Evolutionary conservation across 129 eudicot genomes (phyloP).

Genomic region (Flaveria ramosissima): DNA sequence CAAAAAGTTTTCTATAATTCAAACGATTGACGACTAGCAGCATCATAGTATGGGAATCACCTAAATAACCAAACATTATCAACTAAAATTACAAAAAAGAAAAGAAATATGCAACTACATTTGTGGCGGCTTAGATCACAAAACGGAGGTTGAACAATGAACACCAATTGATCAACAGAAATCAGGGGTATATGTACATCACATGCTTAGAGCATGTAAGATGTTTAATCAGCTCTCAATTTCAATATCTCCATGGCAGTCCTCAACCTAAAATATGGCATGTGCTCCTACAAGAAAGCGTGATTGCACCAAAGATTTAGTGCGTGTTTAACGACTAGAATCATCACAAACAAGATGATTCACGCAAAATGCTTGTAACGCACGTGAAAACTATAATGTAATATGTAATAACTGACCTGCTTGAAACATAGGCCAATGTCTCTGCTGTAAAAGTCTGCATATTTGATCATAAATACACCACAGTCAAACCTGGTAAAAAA

Average conservation of each 20-base stretch:
- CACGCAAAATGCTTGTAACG: neutral
- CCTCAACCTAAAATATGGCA: slow-evolving; percentile 85
- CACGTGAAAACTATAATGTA: neutral
- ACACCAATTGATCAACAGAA: no score
- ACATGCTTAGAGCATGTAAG: slow-evolving; percentile 11
- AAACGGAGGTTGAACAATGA: neutral
- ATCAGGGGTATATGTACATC: slow-evolving; percentile 22
- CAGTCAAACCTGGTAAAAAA: slow-evolving; percentile 73
- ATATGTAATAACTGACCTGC: slow-evolving; percentile 54
- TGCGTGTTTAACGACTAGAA: neutral
- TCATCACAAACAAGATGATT: neutral
- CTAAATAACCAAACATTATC: slow-evolving; percentile 4
- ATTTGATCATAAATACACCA: slow-evolving; percentile 92
- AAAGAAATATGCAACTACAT: slow-evolving; percentile 6
- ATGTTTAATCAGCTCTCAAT: slow-evolving; percentile 57
- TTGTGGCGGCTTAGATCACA: slow-evolving; percentile 11
- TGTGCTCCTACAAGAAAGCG: slow-evolving; percentile 54
- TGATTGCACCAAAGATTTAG: slow-evolving; percentile 9
- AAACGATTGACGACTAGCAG: neutral
- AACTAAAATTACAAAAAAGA: neutral
- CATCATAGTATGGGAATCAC: neutral
- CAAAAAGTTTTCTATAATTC: slow-evolving; percentile 12
- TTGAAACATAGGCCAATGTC: slow-evolving; percentile 75
- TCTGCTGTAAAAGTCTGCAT: slow-evolving; percentile 91
- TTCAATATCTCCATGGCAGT: slow-evolving; percentile 83